phyloP scores from a whole-genome alignment of 2,329 filamentous ascomycete genomes.

The Trichoderma breve region DNA sequence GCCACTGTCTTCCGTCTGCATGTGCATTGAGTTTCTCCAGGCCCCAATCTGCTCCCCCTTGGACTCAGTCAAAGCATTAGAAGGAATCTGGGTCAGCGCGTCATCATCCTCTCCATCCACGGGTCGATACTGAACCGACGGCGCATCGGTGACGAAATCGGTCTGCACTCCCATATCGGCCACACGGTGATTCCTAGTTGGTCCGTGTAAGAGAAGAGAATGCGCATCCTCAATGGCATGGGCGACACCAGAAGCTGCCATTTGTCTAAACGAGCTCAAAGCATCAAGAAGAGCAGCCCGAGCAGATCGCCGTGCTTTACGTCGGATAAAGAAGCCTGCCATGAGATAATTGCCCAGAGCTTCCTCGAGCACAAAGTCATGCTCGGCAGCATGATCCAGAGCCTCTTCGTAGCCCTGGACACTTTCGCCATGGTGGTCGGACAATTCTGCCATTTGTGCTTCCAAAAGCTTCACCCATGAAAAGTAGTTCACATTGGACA shows the following conservation, averaged over 20 bases:
- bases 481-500: conserved; percentile 69
- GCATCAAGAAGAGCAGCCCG: conserved; percentile 67
- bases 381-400: conserved; percentile 67
- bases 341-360: conserved; percentile 72
- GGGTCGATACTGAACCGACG: conserved; percentile 51
- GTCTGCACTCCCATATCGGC: conserved; percentile 68
- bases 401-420: conserved; percentile 67
- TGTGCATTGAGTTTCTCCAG: conserved; percentile 60
- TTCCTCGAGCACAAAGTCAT: conserved; percentile 68
- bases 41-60: conserved; percentile 59
- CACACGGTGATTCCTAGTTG: conserved; percentile 56
- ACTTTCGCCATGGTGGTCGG: conserved; percentile 54
- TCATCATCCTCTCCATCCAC: conserved; percentile 46
- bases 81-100: conserved; percentile 37
- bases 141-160: conserved; percentile 60
- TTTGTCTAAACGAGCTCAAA: conserved; percentile 64
- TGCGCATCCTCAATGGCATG: conserved; percentile 67
- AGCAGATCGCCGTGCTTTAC: conserved; percentile 64
- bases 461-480: conserved; percentile 66
- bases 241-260: conserved; percentile 68
- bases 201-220: conserved; percentile 63
- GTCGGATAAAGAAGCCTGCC: conserved; percentile 66
- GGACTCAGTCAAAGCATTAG: conserved; percentile 43
- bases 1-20: conserved; percentile 54
- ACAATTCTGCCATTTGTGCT: conserved; percentile 66